Conservation (phyloP, 345 rosid species). For the Euclidium syriacum region DNA sequence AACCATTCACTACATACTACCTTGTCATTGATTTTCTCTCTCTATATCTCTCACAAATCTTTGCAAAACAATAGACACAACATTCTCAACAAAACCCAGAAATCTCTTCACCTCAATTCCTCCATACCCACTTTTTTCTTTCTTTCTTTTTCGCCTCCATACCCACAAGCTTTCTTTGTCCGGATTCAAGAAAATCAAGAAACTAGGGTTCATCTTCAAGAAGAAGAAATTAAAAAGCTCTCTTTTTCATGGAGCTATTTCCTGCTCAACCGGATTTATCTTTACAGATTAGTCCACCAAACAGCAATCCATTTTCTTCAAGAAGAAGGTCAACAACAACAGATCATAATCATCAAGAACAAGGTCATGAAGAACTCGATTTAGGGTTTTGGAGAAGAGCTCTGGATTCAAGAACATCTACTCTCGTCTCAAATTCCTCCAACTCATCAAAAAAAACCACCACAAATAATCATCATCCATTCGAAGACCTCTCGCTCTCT, state of each 20-base stretch:
- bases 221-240: background rate
- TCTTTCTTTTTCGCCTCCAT: slow-evolving; percentile 4
- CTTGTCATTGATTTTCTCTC: slow-evolving; percentile 36
- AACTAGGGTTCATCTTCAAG: slow-evolving; percentile 25
- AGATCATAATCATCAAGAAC: slow-evolving; percentile 35
- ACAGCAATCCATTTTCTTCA: slow-evolving; percentile 44
- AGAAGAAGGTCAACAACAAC: slow-evolving; percentile 41
- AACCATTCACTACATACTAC: slow-evolving; percentile 38
- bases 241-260: slow-evolving; percentile 28
- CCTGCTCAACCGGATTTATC: slow-evolving; percentile 37
- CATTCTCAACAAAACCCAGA: slow-evolving; percentile 30
- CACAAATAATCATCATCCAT: slow-evolving; percentile 17
- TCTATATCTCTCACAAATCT: slow-evolving; percentile 33
- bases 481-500: slow-evolving; percentile 60
- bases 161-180: slow-evolving; percentile 47
- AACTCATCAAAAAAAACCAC: slow-evolving; percentile 33
- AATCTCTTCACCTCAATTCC: slow-evolving; percentile 12
- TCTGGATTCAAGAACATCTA: slow-evolving; percentile 39
- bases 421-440: slow-evolving; percentile 42
- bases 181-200: slow-evolving; percentile 69
- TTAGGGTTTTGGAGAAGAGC: slow-evolving; percentile 41
- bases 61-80: slow-evolving; percentile 30
- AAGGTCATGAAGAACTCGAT: slow-evolving; percentile 24
- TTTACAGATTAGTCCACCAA: slow-evolving; percentile 33
- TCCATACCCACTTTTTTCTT: no score